phyloP scores from a whole-genome alignment of 2,329 filamentous ascomycete genomes.

The Alternaria metachromatica region DNA sequence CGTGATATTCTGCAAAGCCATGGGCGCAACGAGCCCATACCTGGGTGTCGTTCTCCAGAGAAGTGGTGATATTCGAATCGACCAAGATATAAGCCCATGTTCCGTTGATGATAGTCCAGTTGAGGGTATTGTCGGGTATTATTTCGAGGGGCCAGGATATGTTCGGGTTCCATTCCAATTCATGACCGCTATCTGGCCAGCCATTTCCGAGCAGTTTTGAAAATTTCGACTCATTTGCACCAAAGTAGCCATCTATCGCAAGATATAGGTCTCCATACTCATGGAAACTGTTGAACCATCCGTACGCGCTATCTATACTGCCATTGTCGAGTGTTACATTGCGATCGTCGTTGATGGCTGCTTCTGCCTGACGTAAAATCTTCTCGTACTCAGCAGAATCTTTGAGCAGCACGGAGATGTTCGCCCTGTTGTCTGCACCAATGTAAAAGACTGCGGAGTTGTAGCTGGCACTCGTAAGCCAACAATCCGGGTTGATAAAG shows the following conservation, averaged over 20 bases:
- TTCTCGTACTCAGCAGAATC: background rate
- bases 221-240: background rate
- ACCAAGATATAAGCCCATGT: background rate
- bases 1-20: background rate
- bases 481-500: constrained; percentile 8
- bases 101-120: background rate
- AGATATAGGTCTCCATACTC: background rate
- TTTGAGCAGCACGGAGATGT: background rate
- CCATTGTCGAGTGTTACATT: background rate
- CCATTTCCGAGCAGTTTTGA: background rate
- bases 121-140: background rate
- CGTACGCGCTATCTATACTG: background rate
- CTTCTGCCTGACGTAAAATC: background rate
- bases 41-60: background rate
- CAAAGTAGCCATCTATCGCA: background rate
- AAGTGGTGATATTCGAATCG: background rate
- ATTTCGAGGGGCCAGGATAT: background rate
- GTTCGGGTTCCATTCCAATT: background rate
- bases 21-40: background rate
- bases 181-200: background rate
- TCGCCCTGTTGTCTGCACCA: fast-evolving
- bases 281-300: background rate
- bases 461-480: background rate
- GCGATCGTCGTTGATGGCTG: background rate
- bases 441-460: background rate